These are phyloP conservation scores for Kingdonia uniflora DNA, from an alignment of 164 flowering plant genomes.

Conservation along the genomic window DNA sequence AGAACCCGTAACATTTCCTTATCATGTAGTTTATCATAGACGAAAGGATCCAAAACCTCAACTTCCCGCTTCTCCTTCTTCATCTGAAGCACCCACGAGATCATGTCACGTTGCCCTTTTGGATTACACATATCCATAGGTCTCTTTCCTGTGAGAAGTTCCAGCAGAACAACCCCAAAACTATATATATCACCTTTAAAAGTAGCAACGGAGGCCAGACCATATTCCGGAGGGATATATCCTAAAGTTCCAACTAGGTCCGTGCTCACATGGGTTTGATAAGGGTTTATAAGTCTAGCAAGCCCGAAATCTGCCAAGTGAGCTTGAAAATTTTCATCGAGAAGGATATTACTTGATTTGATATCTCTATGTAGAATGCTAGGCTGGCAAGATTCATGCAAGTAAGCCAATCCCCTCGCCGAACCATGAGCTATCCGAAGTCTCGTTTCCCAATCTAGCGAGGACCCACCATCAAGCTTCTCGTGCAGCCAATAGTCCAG, in stretches of 20 bases:
- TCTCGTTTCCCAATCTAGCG: conserved; percentile 56
- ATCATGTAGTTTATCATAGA: conserved; percentile 40
- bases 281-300: conserved; percentile 56
- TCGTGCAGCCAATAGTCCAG: conserved; percentile 90
- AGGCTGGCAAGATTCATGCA: conserved; percentile 69
- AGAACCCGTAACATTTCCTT: conserved; percentile 39
- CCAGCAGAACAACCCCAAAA: conserved; percentile 81
- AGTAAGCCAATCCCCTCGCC: conserved; percentile 59
- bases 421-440: conserved; percentile 62
- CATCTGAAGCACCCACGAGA: conserved; percentile 74
- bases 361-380: conserved; percentile 72
- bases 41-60: conserved; percentile 58
- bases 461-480: conserved; percentile 42
- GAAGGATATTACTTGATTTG: conserved; percentile 78
- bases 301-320: conserved; percentile 89
- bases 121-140: conserved; percentile 80
- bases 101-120: conserved; percentile 48
- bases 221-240: conserved; percentile 84
- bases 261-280: conserved; percentile 72
- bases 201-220: conserved; percentile 61
- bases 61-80: conserved; percentile 45
- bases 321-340: conserved; percentile 62
- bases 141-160: conserved; percentile 73
- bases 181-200: conserved; percentile 81
- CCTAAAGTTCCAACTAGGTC: conserved; percentile 85